Evolutionary conservation across 257 asterid genomes (phyloP).

Genomic region (Craterostigma plantagineum): DNA sequence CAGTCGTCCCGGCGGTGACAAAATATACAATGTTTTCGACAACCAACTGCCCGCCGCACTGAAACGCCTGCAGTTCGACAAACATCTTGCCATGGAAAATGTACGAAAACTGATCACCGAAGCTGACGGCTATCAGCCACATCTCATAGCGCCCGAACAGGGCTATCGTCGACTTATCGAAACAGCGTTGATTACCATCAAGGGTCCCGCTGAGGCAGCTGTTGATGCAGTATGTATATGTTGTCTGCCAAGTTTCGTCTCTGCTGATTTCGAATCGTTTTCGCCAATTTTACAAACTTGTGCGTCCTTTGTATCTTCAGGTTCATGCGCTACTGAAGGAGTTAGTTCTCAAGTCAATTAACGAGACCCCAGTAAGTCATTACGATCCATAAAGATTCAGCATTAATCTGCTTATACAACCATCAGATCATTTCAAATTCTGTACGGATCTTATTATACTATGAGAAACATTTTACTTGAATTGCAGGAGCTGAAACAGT

Average conservation of each 20-base stretch:
- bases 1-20: conserved; percentile 99
- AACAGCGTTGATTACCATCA: conserved; percentile 65
- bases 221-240: conserved; percentile 70
- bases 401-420: too few relatives aligned
- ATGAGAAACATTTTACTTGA: too few relatives aligned
- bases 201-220: conserved; percentile 97
- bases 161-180: conserved; percentile 97
- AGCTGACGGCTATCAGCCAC: conserved; percentile 99
- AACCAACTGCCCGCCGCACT: conserved; percentile 95
- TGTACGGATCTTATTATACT: too few relatives aligned
- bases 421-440: too few relatives aligned
- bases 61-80: conserved; percentile 93
- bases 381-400: too few relatives aligned
- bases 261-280: conserved; percentile 6
- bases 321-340: conserved; percentile 87
- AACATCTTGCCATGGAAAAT: conserved; percentile 97
- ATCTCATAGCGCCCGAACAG: conserved; percentile 95
- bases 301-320: conserved; percentile 15
- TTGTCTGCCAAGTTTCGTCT: not conserved
- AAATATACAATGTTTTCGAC: conserved; percentile 75
- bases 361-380: conserved; percentile 57
- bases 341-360: conserved; percentile 71
- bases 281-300: not conserved
- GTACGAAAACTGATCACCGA: conserved; percentile 88
- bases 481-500: conserved; percentile 84